Base-by-base conservation (phyloP, 495 filamentous ascomycete genomes). In the Xylaria scruposa region DNA sequence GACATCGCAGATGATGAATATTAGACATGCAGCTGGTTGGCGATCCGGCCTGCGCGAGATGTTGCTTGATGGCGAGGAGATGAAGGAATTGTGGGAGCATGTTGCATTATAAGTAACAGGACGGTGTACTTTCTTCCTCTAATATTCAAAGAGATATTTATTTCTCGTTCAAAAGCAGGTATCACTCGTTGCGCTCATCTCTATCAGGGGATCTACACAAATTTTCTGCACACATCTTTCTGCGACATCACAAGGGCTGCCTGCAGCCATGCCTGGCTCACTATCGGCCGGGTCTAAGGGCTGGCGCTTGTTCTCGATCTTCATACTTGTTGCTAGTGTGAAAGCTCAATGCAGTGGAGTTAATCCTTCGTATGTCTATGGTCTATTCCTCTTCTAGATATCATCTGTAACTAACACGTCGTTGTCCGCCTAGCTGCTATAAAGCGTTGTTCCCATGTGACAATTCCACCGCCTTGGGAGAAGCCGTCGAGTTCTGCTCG, bases 371-470 rank as follows among this genome's bases (percentile, higher is more conserved):
- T 70, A 70, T 17, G 68, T 63, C 24, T 70, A 15, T 12, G 6
- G 5, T 49, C 9, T n/a, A 31, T 13, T 29, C 9, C 31, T 3
- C 31, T 21, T 36, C 29, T 33, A 2, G 13, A 24, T 19, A 19
- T 42, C 13, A 2, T 8, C n/a, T 4, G 13, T 42, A 31, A 61
- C 49, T 70, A 38, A 70, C 68, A 61, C 33, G 17, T 6, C 15
- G 15, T n/a, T 12, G 12, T 19, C 33, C 38, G 0, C 9, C 42
- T 13, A 79, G 77, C 54, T 79, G 77, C 24, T 77, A 77, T 33
- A 73, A 73, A 49, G 75, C 77, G 1, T 54, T 79, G 33, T 77
- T 79, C 69, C 77, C 68, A 53, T 79, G 77, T 63, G 72, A 72
- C 6, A 73, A 68, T 53, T 44, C 72, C 13, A 56, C 70, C 26